phyloP scores from a whole-genome alignment of 2,329 filamentous ascomycete species.

The Salinomyces thailandicus region DNA sequence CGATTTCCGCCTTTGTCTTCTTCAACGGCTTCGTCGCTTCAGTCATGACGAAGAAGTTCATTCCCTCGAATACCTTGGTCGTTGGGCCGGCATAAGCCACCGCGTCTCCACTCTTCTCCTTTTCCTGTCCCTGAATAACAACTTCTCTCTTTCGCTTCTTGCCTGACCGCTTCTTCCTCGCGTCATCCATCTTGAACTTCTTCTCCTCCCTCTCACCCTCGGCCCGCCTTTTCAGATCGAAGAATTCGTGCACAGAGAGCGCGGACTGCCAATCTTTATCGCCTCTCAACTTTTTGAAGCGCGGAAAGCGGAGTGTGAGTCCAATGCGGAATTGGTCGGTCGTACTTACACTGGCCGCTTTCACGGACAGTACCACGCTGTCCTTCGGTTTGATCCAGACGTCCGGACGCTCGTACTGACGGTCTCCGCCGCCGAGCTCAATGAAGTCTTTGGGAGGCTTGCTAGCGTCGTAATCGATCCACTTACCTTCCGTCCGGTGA shows the following conservation, averaged over 20 bases:
- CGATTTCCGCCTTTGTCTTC: slow-evolving; percentile 67
- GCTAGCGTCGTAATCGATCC: slow-evolving; percentile 71
- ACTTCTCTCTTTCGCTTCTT: slow-evolving; percentile 55
- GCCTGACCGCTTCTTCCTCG: slow-evolving; percentile 52
- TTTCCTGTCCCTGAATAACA: slow-evolving; percentile 62
- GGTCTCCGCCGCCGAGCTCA: slow-evolving; percentile 67
- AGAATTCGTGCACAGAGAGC: slow-evolving; percentile 67
- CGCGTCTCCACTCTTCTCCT: slow-evolving; percentile 22
- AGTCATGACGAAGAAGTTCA: slow-evolving; percentile 72
- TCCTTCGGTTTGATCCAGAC: slow-evolving; percentile 87
- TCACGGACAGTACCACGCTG: slow-evolving; percentile 78
- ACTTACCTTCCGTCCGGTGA: slow-evolving; percentile 82
- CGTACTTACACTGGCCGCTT: slow-evolving; percentile 65
- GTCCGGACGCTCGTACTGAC: slow-evolving; percentile 70
- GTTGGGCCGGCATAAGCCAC: slow-evolving; percentile 47
- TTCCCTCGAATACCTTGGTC: slow-evolving; percentile 59
- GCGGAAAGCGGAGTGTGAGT: slow-evolving; percentile 77
- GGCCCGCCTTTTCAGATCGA: slow-evolving; percentile 55
- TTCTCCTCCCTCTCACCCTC: slow-evolving; percentile 65
- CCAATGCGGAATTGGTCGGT: slow-evolving; percentile 70
- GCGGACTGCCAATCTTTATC: slow-evolving; percentile 79
- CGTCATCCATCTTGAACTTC: slow-evolving; percentile 59
- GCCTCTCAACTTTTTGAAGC: slow-evolving; percentile 70
- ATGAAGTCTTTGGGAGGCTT: slow-evolving; percentile 69
- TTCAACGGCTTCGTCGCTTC: slow-evolving; percentile 60